Base-by-base conservation (phyloP, 208 protist species). In the Eutreptiella sp. region DNA sequence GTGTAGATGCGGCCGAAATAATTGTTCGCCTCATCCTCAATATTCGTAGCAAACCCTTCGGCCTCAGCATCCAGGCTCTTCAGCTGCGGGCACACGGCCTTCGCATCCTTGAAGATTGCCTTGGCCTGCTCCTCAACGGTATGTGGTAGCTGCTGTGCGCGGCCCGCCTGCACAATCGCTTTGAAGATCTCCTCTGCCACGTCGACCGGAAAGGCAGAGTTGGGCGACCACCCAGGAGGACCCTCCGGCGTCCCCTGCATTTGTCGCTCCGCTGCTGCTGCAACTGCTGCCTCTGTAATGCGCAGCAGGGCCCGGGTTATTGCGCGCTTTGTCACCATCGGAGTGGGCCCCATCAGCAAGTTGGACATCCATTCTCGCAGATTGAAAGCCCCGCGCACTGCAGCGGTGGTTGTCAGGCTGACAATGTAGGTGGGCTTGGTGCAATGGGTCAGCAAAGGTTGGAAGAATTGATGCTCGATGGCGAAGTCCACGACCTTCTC, bases 11-110 rank as follows among this genome's bases (percentile, higher is more conserved):
- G 3, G 28, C n/a, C 26, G 53, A 86, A 86, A 53, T 71, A 73
- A n/a, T 65, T 53, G 48, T 83, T 83, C 0, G 80, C 76, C 27
- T 73, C 67, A 24, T 76, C 50, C 61, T 85, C 77, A 28, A 83
- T 68, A 14, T 81, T 66, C 21, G 16, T 23, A 3, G 68, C 27
- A 34, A 75, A 76, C n/a, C 33, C 34, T 29, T 70, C 38, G 11
- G 36, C 35, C 2, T 29, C 46, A 9, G 31, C 4, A 46, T 27
- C 21, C 29, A 21, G 2, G 39, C 46, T 46, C 16, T 39, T n/a
- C n/a, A n/a, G n/a, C n/a, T n/a, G n/a, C n/a, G n/a, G n/a, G n/a
- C n/a, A n/a, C n/a, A n/a, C n/a, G n/a, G n/a, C n/a, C n/a, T n/a
- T n/a, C n/a, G n/a, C 33, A 19, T 23, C 53, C n/a, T 62, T 72